Percentiles rank a stretch among this genome's conserved stretches.
These are phyloP conservation scores for Helotiales sp. DNA, from an alignment of 2,329 filamentous ascomycete genomes.

Conservation along the genomic window DNA sequence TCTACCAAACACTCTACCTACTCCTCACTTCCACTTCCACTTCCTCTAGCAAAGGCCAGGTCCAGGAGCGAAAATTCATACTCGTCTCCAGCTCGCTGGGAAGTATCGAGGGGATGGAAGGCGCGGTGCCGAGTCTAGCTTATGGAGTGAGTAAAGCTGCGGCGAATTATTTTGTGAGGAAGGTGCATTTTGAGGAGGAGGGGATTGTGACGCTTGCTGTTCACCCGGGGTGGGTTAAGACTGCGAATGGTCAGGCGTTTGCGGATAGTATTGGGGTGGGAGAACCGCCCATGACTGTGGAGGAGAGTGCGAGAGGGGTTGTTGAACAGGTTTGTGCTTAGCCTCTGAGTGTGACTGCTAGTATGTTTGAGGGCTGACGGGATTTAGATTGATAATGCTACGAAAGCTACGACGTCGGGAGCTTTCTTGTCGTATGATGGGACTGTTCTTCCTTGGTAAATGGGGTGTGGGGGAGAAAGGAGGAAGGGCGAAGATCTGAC, in stretches of 20 bases:
- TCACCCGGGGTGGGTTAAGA: slow-evolving; percentile 47
- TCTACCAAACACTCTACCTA: slow-evolving; percentile 51
- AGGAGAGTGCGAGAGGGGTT: slow-evolving; percentile 45
- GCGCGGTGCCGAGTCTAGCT: slow-evolving; percentile 32
- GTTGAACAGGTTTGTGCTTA: slow-evolving; percentile 36
- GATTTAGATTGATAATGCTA: slow-evolving; percentile 47
- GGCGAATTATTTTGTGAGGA: slow-evolving; percentile 46
- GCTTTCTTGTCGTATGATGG: slow-evolving; percentile 36
- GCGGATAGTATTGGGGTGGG: slow-evolving; percentile 43
- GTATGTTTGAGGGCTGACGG: background rate
- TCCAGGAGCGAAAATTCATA: slow-evolving; percentile 45
- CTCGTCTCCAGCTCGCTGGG: slow-evolving; percentile 45
- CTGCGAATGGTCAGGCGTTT: slow-evolving; percentile 48
- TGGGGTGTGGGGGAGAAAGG: background rate
- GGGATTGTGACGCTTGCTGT: slow-evolving; percentile 43
- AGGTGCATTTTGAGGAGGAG: slow-evolving; percentile 46
- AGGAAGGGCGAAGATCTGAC: too few relatives aligned
- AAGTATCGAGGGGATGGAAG: slow-evolving; percentile 33
- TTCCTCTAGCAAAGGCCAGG: too few relatives aligned
- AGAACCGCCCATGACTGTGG: slow-evolving; percentile 44
- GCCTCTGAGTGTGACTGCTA: background rate
- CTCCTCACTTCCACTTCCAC: slow-evolving; percentile 46
- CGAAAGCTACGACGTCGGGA: slow-evolving; percentile 37
- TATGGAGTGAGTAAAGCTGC: slow-evolving; percentile 53
- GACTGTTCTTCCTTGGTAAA: slow-evolving; percentile 31